Evolutionary conservation across 805 yeast species (phyloP).

Genomic region (Debaryomyces castellii): DNA sequence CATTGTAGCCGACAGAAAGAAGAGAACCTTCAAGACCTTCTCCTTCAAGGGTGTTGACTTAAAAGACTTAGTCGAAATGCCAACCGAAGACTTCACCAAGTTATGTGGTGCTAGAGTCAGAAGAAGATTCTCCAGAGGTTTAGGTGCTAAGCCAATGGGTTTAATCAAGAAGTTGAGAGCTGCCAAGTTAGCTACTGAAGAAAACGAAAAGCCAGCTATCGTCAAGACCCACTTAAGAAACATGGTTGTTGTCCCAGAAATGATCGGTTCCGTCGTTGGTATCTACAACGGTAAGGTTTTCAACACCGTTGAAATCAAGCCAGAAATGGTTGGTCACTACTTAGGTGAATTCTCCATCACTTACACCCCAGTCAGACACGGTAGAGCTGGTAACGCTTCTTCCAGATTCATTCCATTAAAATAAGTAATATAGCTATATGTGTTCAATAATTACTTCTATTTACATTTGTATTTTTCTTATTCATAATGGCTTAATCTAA

Average conservation of each 20-base stretch:
- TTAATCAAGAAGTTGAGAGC: slow-evolving; percentile 96
- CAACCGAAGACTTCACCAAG: slow-evolving; percentile 95
- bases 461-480: slow-evolving; percentile 4
- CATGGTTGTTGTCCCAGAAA: slow-evolving; percentile 98
- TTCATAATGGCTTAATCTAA: slow-evolving; percentile 10
- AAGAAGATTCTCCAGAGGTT: slow-evolving; percentile 99
- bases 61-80: slow-evolving; percentile 86
- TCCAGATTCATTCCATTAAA: slow-evolving; percentile 73
- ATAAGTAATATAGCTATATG: slow-evolving; percentile 27
- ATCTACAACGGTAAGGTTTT: slow-evolving; percentile 99
- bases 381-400: slow-evolving; percentile 90
- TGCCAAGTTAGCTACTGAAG: slow-evolving; percentile 86
- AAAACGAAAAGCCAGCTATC: slow-evolving; percentile 94
- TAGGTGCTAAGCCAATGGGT: slow-evolving; percentile 92
- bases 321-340: slow-evolving; percentile 99
- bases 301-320: slow-evolving; percentile 98
- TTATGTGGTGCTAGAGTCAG: slow-evolving; percentile 98
- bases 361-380: slow-evolving; percentile 99
- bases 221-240: slow-evolving; percentile 99
- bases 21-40: slow-evolving; percentile 94
- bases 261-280: slow-evolving; percentile 99
- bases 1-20: slow-evolving; percentile 62
- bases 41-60: slow-evolving; percentile 99
- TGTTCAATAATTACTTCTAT: slow-evolving; percentile 9
- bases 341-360: slow-evolving; percentile 99